Conservation (phyloP, 345 rosid species). For the Cardamine occulta region DNA sequence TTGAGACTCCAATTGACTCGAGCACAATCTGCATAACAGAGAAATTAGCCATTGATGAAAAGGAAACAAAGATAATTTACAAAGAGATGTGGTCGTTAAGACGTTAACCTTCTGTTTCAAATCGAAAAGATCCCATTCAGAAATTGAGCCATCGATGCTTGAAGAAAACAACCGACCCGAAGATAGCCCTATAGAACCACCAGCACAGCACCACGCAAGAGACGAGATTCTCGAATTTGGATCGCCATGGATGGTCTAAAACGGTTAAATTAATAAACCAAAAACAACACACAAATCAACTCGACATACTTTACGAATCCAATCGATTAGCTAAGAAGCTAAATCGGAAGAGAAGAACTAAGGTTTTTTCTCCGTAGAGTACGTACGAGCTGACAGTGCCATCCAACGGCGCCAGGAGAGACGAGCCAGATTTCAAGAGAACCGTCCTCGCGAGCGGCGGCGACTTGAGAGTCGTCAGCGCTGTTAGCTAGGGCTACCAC, state of each 20-base stretch:
- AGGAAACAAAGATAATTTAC: too few species aligned
- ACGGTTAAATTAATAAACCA: conserved; percentile 23
- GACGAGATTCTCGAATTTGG: conserved; percentile 78
- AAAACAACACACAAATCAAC: conserved; percentile 41
- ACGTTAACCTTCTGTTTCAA: conserved; percentile 70
- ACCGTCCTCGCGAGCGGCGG: conserved; percentile 92
- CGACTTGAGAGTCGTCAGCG: conserved; percentile 73
- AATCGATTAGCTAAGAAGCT: conserved; percentile 27
- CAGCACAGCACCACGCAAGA: conserved; percentile 73
- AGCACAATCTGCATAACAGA: conserved; percentile 62
- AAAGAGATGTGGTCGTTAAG: conserved; percentile 4
- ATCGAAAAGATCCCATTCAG: conserved; percentile 86
- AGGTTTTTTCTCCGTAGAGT: conserved; percentile 20
- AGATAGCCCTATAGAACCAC: conserved; percentile 58
- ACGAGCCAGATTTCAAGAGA: conserved; percentile 98
- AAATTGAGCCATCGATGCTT: conserved; percentile 80
- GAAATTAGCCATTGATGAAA: too few species aligned
- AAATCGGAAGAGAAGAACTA: conserved; percentile 26
- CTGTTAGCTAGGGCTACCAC: conserved; percentile 84
- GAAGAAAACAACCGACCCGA: conserved; percentile 85
- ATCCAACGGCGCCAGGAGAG: conserved; percentile 88
- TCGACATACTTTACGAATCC: conserved; percentile 40
- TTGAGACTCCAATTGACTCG: conserved; percentile 73
- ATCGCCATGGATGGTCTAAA: conserved; percentile 83
- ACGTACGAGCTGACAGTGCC: conserved; percentile 99